Evolutionary conservation across 139 green algal genomes (phyloP).

Genomic region (Auxenochlorella protothecoides): DNA sequence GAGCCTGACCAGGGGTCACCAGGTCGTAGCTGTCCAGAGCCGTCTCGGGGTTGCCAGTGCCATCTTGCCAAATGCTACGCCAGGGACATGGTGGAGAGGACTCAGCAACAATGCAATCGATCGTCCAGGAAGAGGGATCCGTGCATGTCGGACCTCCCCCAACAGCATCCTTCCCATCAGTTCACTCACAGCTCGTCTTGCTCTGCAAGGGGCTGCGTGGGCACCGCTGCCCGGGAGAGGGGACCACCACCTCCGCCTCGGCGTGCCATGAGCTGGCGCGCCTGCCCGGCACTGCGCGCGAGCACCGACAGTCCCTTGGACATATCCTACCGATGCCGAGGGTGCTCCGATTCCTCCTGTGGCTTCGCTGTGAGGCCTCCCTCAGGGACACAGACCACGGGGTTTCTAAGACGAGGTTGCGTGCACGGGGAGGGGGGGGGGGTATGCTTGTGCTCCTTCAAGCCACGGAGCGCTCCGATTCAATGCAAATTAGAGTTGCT

Average conservation of each 20-base stretch:
- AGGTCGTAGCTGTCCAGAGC: constrained; percentile 37
- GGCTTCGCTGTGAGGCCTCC: too few relatives aligned
- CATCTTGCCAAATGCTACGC: constrained; percentile 46
- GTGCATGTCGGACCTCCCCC: background rate
- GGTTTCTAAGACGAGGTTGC: too few relatives aligned
- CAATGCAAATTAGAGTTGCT: too few relatives aligned
- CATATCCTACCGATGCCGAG: too few relatives aligned
- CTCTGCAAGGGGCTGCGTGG: constrained; percentile 30
- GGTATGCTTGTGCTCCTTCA: too few relatives aligned
- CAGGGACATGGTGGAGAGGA: too few relatives aligned
- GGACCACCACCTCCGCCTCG: constrained; percentile 30
- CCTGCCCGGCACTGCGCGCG: constrained; percentile 4
- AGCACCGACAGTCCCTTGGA: background rate
- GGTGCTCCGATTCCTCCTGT: too few relatives aligned
- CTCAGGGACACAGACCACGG: too few relatives aligned
- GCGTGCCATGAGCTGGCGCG: constrained; percentile 1
- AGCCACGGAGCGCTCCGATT: too few relatives aligned
- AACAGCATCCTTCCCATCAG: background rate
- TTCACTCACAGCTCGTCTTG: constrained; percentile 36
- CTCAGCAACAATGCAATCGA: too few relatives aligned
- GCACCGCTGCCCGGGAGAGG: constrained; percentile 8
- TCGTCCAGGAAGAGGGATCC: too few relatives aligned
- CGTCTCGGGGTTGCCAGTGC: constrained; percentile 39
- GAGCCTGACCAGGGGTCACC: constrained; percentile 16
- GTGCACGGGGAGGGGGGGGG: too few relatives aligned